Conservation (phyloP, 2,329 filamentous ascomycete species). For the Didymella exigua region DNA sequence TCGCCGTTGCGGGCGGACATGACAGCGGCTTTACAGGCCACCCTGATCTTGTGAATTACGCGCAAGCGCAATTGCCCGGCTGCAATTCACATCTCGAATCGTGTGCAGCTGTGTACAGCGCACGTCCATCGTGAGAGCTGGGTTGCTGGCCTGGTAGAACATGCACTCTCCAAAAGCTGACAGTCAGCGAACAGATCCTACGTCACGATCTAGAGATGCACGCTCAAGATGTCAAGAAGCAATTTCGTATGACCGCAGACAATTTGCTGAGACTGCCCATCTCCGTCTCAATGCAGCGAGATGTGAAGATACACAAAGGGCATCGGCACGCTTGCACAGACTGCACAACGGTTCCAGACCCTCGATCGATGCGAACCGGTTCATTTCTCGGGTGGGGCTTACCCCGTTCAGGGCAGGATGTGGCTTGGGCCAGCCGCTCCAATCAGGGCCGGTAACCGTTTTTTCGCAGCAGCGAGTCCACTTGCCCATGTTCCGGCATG, state of each 20-base stretch:
- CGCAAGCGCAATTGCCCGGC: background rate
- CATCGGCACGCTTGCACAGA: constrained; percentile 16
- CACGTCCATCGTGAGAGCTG: background rate
- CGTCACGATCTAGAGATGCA: background rate
- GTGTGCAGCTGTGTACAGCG: background rate
- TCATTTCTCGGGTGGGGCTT: constrained; percentile 19
- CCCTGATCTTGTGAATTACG: background rate
- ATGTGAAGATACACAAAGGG: constrained; percentile 18
- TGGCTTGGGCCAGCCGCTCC: constrained; percentile 18
- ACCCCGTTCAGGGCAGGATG: constrained; percentile 13
- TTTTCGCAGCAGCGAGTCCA: constrained; percentile 10
- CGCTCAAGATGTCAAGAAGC: background rate
- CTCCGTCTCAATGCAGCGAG: constrained; percentile 1
- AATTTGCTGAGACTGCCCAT: background rate
- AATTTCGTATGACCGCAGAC: background rate
- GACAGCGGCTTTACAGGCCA: background rate
- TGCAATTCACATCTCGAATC: background rate
- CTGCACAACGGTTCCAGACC: constrained; percentile 19
- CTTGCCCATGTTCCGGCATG: constrained; percentile 16
- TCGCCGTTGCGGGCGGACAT: background rate
- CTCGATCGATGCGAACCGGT: constrained; percentile 14
- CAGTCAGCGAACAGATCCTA: background rate
- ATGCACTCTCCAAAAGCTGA: background rate
- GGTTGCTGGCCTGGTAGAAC: background rate
- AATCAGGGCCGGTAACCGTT: constrained; percentile 14